Conservation (phyloP, 768 basidiomycete genomes). For the Heimioporus sp. region DNA sequence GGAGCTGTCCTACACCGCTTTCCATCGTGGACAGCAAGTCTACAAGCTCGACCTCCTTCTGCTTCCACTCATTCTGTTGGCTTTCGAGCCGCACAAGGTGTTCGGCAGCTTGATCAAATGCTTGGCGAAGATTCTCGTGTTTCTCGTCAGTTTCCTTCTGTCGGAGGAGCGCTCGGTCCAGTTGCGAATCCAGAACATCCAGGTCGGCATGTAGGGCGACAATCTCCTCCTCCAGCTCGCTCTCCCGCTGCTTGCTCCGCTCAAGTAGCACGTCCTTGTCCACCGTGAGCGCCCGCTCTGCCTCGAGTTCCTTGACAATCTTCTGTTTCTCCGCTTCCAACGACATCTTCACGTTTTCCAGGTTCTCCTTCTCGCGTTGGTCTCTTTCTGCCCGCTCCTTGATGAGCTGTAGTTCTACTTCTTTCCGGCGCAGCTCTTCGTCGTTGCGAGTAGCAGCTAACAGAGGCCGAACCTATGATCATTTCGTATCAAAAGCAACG, state of each 20-base stretch:
- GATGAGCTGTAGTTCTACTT: constrained; percentile 73
- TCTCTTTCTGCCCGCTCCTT: constrained; percentile 89
- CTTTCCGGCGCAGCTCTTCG: constrained; percentile 86
- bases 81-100: constrained; percentile 80
- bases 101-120: constrained; percentile 83
- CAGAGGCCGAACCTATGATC: constrained; percentile 77
- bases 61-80: constrained; percentile 67
- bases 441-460: constrained; percentile 91
- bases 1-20: constrained; percentile 56
- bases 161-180: constrained; percentile 72
- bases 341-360: constrained; percentile 79
- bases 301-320: constrained; percentile 78
- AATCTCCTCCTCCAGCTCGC: constrained; percentile 84
- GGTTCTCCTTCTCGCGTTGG: constrained; percentile 70
- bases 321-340: constrained; percentile 82
- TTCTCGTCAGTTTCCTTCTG: constrained; percentile 83
- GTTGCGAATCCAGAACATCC: constrained; percentile 80
- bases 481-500: constrained; percentile 5
- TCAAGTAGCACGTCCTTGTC: constrained; percentile 86
- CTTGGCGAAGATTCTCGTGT: constrained; percentile 63
- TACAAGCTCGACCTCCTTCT: constrained; percentile 60
- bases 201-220: constrained; percentile 77
- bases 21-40: constrained; percentile 58
- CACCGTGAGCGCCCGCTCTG: constrained; percentile 71
- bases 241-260: constrained; percentile 81